These are phyloP conservation scores for Medicago ruthenica DNA, from an alignment of 306 rosid species.

Conservation along the genomic window DNA sequence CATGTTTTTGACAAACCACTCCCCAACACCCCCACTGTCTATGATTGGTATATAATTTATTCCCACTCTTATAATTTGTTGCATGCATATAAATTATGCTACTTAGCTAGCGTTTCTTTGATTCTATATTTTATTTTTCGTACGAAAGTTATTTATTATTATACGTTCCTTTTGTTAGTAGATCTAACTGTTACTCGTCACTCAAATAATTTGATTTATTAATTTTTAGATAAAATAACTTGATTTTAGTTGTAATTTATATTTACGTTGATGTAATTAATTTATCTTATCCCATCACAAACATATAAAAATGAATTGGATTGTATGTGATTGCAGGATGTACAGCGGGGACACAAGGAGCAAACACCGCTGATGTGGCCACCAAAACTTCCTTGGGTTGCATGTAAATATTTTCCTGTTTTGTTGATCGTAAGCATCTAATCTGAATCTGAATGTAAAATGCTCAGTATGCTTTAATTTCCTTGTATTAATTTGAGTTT, in stretches of 20 bases:
- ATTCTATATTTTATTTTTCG: too few relatives aligned
- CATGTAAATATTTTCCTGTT: slow-evolving; percentile 41
- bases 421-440: neutral
- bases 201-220: too few relatives aligned
- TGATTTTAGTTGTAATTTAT: too few relatives aligned
- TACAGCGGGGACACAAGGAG: slow-evolving; percentile 83
- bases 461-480: slow-evolving; percentile 7
- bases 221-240: too few relatives aligned
- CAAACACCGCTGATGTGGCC: slow-evolving; percentile 62
- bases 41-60: slow-evolving; percentile 51
- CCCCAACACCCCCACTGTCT: slow-evolving; percentile 90
- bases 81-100: too few relatives aligned
- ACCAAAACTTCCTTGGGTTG: neutral
- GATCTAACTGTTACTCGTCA: too few relatives aligned
- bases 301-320: neutral
- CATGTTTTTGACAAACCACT: slow-evolving; percentile 80
- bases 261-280: too few relatives aligned
- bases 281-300: too few relatives aligned
- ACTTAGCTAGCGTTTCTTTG: too few relatives aligned
- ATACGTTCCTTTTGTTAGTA: too few relatives aligned
- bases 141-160: too few relatives aligned
- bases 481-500: neutral
- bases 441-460: neutral
- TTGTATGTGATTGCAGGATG: slow-evolving; percentile 64
- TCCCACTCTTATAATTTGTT: too few relatives aligned